phyloP scores from a whole-genome alignment of 2,329 filamentous ascomycete genomes.

The Triangularia setosa region DNA sequence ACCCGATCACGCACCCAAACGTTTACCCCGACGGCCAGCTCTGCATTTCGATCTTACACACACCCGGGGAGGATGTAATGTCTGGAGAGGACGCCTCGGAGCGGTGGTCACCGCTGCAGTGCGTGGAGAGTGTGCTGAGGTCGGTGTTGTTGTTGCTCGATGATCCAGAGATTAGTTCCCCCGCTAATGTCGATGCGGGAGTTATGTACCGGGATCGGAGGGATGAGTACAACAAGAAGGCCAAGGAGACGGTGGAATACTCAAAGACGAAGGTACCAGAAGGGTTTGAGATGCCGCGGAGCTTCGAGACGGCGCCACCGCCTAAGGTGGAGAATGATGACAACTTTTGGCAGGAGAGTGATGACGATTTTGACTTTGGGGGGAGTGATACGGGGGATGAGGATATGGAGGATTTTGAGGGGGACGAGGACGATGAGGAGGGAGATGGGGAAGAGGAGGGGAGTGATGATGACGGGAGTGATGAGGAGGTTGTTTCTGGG shows the following conservation, averaged over 20 bases:
- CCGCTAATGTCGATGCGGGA: constrained; percentile 90
- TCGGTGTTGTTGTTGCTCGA: constrained; percentile 89
- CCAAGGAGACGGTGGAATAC: constrained; percentile 64
- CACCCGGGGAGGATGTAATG: constrained; percentile 85
- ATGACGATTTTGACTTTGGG: constrained; percentile 77
- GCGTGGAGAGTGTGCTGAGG: constrained; percentile 90
- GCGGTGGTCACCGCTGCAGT: constrained; percentile 90
- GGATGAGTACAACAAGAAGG: constrained; percentile 64
- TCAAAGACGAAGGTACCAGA: constrained; percentile 77
- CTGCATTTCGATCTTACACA: constrained; percentile 95
- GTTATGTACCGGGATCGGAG: constrained; percentile 77
- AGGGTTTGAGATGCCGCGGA: constrained; percentile 78
- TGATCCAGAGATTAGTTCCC: constrained; percentile 87
- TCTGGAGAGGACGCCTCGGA: constrained; percentile 87
- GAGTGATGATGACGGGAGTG: constrained; percentile 6
- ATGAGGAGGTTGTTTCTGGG: not conserved
- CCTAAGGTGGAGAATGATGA: constrained; percentile 67
- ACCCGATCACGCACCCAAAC: constrained; percentile 84
- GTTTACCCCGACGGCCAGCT: constrained; percentile 86
- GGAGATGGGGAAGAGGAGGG: constrained; percentile 49
- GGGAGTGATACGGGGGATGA: constrained; percentile 64
- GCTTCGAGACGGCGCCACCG: constrained; percentile 56
- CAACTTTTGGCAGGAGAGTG: constrained; percentile 77
- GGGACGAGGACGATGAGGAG: constrained; percentile 56
- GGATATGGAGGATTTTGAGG: constrained; percentile 56